These are phyloP conservation scores for Monosporascus cannonballus DNA, from an alignment of 2,329 filamentous ascomycete genomes.

Conservation along the genomic window DNA sequence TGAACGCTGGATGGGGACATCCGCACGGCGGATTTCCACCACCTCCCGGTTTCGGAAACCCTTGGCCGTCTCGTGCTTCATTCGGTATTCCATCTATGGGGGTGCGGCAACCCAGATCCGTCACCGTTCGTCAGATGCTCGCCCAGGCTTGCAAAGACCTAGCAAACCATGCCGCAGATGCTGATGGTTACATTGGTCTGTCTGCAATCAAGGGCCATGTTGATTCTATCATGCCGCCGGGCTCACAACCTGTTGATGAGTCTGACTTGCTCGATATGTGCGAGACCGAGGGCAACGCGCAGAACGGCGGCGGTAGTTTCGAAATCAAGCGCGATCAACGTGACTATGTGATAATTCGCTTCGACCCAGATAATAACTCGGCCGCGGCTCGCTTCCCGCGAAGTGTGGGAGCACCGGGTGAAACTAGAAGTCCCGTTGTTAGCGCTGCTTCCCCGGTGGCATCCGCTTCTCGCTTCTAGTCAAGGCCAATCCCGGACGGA, in stretches of 20 bases:
- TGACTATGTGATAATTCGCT: constrained; percentile 42
- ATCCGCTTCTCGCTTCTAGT: neutral
- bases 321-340: constrained; percentile 52
- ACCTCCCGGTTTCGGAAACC: constrained; percentile 40
- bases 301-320: constrained; percentile 89
- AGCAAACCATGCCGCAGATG: constrained; percentile 34
- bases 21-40: constrained; percentile 32
- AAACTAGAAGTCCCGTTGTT: constrained; percentile 59
- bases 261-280: constrained; percentile 75
- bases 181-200: constrained; percentile 65
- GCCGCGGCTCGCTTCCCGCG: constrained; percentile 34
- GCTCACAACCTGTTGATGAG: constrained; percentile 40
- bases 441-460: constrained; percentile 10
- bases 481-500: no score
- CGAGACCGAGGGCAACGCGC: constrained; percentile 80
- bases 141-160: constrained; percentile 71
- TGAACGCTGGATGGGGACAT: constrained; percentile 32
- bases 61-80: constrained; percentile 26
- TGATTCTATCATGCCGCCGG: constrained; percentile 49
- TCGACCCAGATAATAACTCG: constrained; percentile 46
- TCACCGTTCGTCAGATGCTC: constrained; percentile 66
- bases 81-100: constrained; percentile 26
- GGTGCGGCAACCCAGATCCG: constrained; percentile 53
- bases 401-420: constrained; percentile 53
- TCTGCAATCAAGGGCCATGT: constrained; percentile 60